Evolutionary conservation across 176 grass and related monocot species (phyloP), one percentile per base, ranked within the genome.

Genomic region (Tillandsia fasciculata): DNA sequence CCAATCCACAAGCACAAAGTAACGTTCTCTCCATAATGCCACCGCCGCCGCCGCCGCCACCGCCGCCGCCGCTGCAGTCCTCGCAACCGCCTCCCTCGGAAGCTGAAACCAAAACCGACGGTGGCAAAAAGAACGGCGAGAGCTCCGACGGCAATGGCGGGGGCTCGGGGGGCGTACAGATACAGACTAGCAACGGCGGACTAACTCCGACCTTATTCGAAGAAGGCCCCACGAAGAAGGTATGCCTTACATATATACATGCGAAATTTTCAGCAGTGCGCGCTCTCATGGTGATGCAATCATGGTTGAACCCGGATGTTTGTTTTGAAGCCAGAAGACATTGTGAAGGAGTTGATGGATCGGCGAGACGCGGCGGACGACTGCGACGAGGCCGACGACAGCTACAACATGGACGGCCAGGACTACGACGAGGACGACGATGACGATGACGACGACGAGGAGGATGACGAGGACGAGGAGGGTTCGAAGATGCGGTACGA

Each of bases 321-420:
- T 67, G 71, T 80, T 84, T 88, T 90, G 91, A 90, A 99, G 95
- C 82, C 82, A 90, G 95, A 90, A 77, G 80, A 83, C 84, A 90
- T 93, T 56, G 82, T 90, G 94, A 90, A 88, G 84, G 87, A 88
- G 84, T 76, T 80, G 79, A 86, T 87, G 82, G 77, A 81, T 59
- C 84, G 81, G 67, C 75, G 79, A 53, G 85, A 78, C 64, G 80
- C 76, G 68, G 81, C 77, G 12, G 84, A 87, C 47, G 83, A 87
- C 53, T 70, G 64, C 18, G 86, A 87, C 67, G 87, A 80, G 53
- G 84, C 87, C 66, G 50, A 65, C 52, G 85, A 80, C 83, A 84
- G 80, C 77, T 81, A 88, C 12, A 80, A 83, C 0, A 80, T 77
- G 3, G 84, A 96, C 8, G 81, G 91, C 12, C 82, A 86, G 17